Evolutionary conservation across 768 basidiomycete genomes (phyloP).

Genomic region (Boletellus emodensis): DNA sequence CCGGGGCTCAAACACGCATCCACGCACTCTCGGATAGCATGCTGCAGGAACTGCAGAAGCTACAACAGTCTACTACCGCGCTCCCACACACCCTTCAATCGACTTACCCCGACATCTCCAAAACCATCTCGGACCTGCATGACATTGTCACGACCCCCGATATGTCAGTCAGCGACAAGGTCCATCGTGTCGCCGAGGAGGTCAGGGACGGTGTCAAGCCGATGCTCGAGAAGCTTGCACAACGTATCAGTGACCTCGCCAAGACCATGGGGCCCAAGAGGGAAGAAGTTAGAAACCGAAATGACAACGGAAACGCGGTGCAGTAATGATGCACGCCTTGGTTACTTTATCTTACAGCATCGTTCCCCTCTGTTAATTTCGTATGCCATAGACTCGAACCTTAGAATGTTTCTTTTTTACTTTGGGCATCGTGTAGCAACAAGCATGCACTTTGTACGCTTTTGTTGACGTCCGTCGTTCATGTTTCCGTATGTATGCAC

Average conservation of each 20-base stretch:
- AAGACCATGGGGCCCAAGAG: slow-evolving; percentile 26
- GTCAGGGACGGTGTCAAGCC: slow-evolving; percentile 61
- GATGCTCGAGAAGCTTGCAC: slow-evolving; percentile 49
- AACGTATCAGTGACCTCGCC: slow-evolving; percentile 33
- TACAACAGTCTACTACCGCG: slow-evolving; percentile 56
- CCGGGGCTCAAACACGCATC: slow-evolving; percentile 52
- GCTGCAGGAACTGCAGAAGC: slow-evolving; percentile 61
- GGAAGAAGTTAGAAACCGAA: slow-evolving; percentile 18
- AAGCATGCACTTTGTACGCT: slow-evolving; percentile 22
- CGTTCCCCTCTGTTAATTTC: slow-evolving; percentile 6
- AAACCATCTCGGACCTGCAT: slow-evolving; percentile 51
- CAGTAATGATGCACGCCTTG: slow-evolving; percentile 7
- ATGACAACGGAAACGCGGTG: slow-evolving; percentile 8
- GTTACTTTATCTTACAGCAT: slow-evolving; percentile 8
- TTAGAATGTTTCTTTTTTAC: slow-evolving; percentile 20
- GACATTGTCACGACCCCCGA: slow-evolving; percentile 50
- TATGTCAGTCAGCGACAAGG: slow-evolving; percentile 60
- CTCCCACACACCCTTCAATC: slow-evolving; percentile 60
- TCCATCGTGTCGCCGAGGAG: slow-evolving; percentile 49
- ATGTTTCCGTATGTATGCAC: slow-evolving; percentile 17
- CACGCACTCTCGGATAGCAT: slow-evolving; percentile 61
- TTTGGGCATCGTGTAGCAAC: slow-evolving; percentile 10
- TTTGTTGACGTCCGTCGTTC: slow-evolving; percentile 11
- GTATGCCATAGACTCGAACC: slow-evolving; percentile 24
- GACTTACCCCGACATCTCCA: slow-evolving; percentile 51